A percentile compares a stretch with the other conserved stretches of the same genome.
phyloP scores from a whole-genome alignment of 805 yeast genomes.

The Schizosaccharomyces cryophilus region DNA sequence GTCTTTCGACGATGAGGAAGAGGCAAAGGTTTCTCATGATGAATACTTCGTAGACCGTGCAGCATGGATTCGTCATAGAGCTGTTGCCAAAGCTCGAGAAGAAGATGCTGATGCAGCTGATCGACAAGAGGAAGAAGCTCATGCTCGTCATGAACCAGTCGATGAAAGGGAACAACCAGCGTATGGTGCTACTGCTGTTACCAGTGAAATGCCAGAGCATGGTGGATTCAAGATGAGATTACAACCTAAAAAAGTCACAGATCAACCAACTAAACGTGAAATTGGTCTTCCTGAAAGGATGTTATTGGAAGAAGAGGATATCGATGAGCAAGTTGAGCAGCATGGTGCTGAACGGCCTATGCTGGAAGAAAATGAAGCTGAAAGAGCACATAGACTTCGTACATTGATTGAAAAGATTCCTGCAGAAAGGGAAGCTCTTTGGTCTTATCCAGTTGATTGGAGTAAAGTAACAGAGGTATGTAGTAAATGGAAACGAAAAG shows the following conservation, averaged over 20 bases:
- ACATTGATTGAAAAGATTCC: conserved; percentile 7
- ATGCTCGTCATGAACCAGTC: not conserved
- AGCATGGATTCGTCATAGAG: conserved; percentile 7
- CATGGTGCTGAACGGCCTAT: not conserved
- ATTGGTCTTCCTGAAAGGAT: not conserved
- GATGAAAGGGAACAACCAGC: not conserved
- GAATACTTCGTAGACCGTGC: conserved; percentile 9
- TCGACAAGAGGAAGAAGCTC: conserved; percentile 5
- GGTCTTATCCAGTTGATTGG: conserved; percentile 11
- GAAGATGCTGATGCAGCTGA: conserved; percentile 5
- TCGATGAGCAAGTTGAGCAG: not conserved
- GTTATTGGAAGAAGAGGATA: conserved; percentile 2
- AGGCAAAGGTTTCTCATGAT: conserved; percentile 5
- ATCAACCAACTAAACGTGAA: not conserved
- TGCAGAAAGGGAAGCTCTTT: conserved; percentile 7
- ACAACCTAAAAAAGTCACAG: not conserved
- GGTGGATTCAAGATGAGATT: not conserved
- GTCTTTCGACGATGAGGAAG: conserved; percentile 9
- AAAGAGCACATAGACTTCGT: not conserved
- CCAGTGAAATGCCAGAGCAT: not conserved
- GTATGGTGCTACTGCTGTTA: not conserved
- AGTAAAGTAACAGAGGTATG: conserved; percentile 6
- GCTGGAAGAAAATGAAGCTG: not conserved
- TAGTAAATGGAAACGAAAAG: not conserved
- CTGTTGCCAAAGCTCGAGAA: conserved; percentile 7